A percentile compares a stretch with the other conserved stretches of the same genome.
Evolutionary conservation across 371 early-diverging fungal species (phyloP).

Genomic region (Saksenaea oblongispora): DNA sequence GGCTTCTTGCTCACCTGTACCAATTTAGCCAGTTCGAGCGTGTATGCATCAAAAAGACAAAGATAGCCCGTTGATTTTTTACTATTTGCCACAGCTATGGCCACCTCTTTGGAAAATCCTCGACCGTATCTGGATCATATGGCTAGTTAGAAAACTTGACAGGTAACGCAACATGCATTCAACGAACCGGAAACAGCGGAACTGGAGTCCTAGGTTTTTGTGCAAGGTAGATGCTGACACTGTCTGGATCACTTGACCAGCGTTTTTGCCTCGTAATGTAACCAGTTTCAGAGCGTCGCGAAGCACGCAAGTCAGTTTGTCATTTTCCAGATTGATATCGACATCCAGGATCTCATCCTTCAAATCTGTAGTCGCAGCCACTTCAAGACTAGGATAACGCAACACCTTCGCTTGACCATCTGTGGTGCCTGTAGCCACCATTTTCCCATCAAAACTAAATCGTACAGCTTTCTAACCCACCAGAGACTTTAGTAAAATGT

Average conservation of each 20-base stretch:
- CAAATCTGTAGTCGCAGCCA: conserved; percentile 8
- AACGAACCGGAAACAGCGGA: conserved; percentile 53
- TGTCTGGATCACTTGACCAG: conserved; percentile 58
- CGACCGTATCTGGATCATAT: conserved; percentile 48
- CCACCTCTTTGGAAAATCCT: conserved; percentile 42
- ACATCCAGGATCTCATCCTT: conserved; percentile 65
- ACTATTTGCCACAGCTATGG: conserved; percentile 41
- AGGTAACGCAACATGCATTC: neutral
- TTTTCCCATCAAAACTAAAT: conserved; percentile 55
- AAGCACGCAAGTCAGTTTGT: conserved; percentile 49
- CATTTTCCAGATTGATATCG: conserved; percentile 57
- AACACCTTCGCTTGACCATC: conserved; percentile 63
- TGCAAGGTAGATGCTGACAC: conserved; percentile 51
- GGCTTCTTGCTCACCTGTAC: conserved; percentile 34
- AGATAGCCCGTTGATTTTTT: conserved; percentile 30
- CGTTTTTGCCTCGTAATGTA: conserved; percentile 44
- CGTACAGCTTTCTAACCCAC: conserved; percentile 46
- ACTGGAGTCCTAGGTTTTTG: conserved; percentile 48
- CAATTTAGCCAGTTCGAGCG: conserved; percentile 27
- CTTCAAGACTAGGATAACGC: conserved; percentile 50
- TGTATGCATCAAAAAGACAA: conserved; percentile 39
- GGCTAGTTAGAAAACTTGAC: conserved; percentile 15
- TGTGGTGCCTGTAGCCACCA: conserved; percentile 67
- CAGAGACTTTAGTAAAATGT: neutral
- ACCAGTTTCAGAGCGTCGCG: conserved; percentile 52